Conservation (phyloP, 2,329 filamentous ascomycete species). For the Dactylellina haptotyla region DNA sequence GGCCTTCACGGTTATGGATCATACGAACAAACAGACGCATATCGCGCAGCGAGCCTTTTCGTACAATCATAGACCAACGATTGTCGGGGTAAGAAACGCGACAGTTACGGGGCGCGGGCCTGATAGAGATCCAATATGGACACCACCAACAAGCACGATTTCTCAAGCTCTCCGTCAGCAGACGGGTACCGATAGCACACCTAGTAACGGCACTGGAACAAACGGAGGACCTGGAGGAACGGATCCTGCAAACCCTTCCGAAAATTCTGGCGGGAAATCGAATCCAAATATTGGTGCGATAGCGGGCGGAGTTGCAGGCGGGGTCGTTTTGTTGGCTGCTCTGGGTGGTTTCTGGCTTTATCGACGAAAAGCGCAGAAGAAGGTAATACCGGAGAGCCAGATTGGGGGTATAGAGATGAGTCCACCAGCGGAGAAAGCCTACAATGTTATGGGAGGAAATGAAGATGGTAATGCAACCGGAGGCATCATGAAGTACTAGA, state of each 20-base stretch:
- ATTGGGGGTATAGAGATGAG: conserved; percentile 5
- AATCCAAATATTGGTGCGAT: conserved; percentile 4
- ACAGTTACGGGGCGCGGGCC: background rate
- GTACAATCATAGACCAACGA: background rate
- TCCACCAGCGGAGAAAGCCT: background rate
- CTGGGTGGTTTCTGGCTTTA: background rate
- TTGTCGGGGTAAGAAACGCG: conserved; percentile 9
- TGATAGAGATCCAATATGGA: background rate
- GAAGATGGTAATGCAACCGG: background rate
- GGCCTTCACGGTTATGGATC: conserved; percentile 5
- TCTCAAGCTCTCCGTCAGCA: background rate
- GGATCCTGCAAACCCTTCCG: background rate
- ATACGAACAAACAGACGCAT: conserved; percentile 9
- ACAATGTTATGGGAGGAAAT: conserved; percentile 4
- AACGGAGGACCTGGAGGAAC: background rate
- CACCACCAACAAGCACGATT: background rate
- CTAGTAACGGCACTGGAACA: background rate
- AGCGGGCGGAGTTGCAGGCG: conserved; percentile 4
- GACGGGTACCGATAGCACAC: background rate
- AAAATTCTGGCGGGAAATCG: background rate
- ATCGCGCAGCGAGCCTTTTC: conserved; percentile 3
- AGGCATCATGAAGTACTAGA: conserved; percentile 4
- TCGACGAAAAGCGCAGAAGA: background rate
- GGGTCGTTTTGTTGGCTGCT: background rate
- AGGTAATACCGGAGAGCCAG: background rate